Base-by-base conservation (phyloP, 371 early-diverging fungal species). In the Mortierella sp. region DNA sequence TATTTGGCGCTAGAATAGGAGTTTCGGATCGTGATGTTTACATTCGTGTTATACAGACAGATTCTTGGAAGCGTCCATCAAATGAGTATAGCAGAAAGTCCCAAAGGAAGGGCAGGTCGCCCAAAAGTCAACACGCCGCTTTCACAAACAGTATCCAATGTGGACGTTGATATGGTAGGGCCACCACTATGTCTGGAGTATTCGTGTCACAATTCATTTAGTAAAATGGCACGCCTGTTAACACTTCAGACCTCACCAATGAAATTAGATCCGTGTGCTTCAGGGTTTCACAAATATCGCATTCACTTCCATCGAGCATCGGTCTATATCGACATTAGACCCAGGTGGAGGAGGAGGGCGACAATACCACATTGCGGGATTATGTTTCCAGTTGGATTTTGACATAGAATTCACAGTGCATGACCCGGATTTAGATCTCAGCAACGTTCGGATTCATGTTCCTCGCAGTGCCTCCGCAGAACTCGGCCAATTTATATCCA, bases 201-300 rank as follows among this genome's bases (percentile, higher is more conserved):
- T 28, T 1, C 28, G 28, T 28, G 28, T 28, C 28, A 6, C 11
- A 0, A 48, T 41, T 13, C 9, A 36, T 57, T 11, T 43, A 21
- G 13, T 43, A 10, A 7, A 5, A 21, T 8, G 2, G 1, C 24
- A 43, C 1, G 4, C 3, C 45, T 36, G 8, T 43, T 63, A 53
- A 50, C 52, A 5, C 24, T 13, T 47, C 0, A 19, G 13, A 3
- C 1, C 15, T 65, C 1, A 59, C 59, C 28, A 16, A 45, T 7
- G 36, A 24, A 13, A 13, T 47, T 60, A 79, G 80, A 61, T 71
- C 19, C 67, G 65, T n/a, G 64, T 57, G n/a, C 65, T 74, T 2
- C 80, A 74, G 22, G 64, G 41, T n/a, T 74, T 79, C 32, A 74
- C 80, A 16, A 74, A 79, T 28, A 70, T 74, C 24, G 40, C 52